phyloP scores from a whole-genome alignment of 2,329 filamentous ascomycete genomes.

The Graphilbum fragrans region DNA sequence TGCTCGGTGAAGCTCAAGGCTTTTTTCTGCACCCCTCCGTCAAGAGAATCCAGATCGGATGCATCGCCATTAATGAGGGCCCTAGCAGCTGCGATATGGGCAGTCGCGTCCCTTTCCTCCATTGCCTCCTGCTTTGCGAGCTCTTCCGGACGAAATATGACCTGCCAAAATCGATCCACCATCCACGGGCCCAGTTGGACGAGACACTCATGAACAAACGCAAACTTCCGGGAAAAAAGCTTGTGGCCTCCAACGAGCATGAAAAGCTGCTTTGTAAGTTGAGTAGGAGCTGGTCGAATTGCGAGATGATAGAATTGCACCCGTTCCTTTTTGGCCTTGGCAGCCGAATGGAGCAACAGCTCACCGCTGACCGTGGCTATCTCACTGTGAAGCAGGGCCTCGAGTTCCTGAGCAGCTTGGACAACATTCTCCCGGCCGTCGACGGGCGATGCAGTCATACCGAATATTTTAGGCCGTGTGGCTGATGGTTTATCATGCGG shows the following conservation, averaged over 20 bases:
- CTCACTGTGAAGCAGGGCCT: constrained; percentile 63
- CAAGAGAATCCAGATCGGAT: too few species aligned
- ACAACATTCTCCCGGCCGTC: constrained; percentile 67
- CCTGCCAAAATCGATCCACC: constrained; percentile 68
- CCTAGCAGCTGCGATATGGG: not conserved
- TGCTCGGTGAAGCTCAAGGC: constrained; percentile 3
- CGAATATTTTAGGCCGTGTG: constrained; percentile 66
- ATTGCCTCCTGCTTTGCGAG: constrained; percentile 47
- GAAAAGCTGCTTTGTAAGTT: constrained; percentile 47
- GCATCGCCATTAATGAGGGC: too few species aligned
- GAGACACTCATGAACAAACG: constrained; percentile 45
- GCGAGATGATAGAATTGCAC: constrained; percentile 41
- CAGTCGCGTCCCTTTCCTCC: constrained; percentile 19
- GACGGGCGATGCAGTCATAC: constrained; percentile 94
- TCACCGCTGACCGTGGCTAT: constrained; percentile 61
- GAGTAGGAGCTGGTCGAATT: constrained; percentile 43
- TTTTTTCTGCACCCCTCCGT: not conserved
- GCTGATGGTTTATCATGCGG: constrained; percentile 27
- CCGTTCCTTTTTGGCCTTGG: constrained; percentile 45
- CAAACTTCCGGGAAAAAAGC: constrained; percentile 44
- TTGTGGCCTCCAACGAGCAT: constrained; percentile 25
- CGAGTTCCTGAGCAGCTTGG: constrained; percentile 59
- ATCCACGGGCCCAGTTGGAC: constrained; percentile 71
- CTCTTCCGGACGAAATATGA: constrained; percentile 53
- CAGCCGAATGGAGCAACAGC: constrained; percentile 43